These are phyloP conservation scores for Ananas comosus DNA, from an alignment of 176 grass and related monocot genomes.

Conservation along the genomic window DNA sequence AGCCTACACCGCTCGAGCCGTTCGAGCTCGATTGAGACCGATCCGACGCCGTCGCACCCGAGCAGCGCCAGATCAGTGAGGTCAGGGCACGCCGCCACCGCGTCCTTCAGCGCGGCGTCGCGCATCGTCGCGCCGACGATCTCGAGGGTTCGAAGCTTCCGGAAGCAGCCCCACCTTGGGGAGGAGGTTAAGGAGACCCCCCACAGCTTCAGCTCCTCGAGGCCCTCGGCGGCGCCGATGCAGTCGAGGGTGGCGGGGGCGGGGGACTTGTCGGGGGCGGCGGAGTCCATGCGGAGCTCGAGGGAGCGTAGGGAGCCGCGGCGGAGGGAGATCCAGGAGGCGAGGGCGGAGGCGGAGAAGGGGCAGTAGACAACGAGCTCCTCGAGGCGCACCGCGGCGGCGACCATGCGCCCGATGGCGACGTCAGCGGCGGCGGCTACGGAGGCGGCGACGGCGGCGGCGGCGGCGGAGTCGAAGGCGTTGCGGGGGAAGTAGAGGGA, in stretches of 20 bases:
- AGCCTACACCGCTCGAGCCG: conserved; percentile 65
- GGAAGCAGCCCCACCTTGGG: conserved; percentile 52
- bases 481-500: conserved; percentile 80
- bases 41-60: conserved; percentile 55
- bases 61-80: conserved; percentile 74
- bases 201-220: conserved; percentile 81
- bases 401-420: conserved; percentile 68
- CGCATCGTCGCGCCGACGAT: conserved; percentile 63
- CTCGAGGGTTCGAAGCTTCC: conserved; percentile 53
- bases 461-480: conserved; percentile 35
- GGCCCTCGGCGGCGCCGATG: conserved; percentile 32
- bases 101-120: conserved; percentile 47
- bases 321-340: conserved; percentile 39
- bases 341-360: conserved; percentile 57
- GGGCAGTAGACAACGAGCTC: conserved; percentile 91
- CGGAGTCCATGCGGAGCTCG: conserved; percentile 68
- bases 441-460: background rate
- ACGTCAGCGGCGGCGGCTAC: conserved; percentile 34
- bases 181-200: conserved; percentile 46
- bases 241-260: conserved; percentile 39
- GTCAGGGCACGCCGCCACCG: conserved; percentile 57
- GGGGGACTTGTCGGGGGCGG: conserved; percentile 32
- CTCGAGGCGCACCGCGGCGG: conserved; percentile 34
- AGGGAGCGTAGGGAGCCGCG: conserved; percentile 54
- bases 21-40: conserved; percentile 40